Percentiles rank a stretch among this genome's conserved stretches.
Conservation (phyloP, 306 rosid genomes). For the Fragaria ananassa region DNA sequence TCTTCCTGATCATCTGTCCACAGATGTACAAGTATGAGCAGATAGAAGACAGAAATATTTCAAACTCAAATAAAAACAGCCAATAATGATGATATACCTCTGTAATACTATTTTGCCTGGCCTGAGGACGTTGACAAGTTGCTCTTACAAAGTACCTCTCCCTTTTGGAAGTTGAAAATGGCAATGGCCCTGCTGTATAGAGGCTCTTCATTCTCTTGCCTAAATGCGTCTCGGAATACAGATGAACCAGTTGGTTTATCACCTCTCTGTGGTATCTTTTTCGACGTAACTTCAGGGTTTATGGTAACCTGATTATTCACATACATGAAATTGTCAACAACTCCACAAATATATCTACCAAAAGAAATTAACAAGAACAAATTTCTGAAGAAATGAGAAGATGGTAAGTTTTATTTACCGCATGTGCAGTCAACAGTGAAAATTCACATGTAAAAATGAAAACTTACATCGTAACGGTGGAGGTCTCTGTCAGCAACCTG, state of each 20-base stretch:
- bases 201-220: constrained; percentile 49
- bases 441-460: not conserved
- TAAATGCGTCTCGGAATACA: constrained; percentile 19
- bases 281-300: constrained; percentile 43
- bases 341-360: too few relatives aligned
- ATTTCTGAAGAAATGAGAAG: not conserved
- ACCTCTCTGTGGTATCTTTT: constrained; percentile 42
- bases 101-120: constrained; percentile 24
- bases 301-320: constrained; percentile 48
- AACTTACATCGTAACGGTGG: constrained; percentile 56
- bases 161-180: constrained; percentile 34
- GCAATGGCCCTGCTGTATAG: constrained; percentile 48
- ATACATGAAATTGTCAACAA: not conserved
- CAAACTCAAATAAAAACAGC: not conserved
- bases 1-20: not conserved
- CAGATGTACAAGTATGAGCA: not conserved
- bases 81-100: constrained; percentile 20
- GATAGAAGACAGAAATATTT: not conserved
- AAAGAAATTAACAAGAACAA: too few relatives aligned
- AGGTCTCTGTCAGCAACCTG: constrained; percentile 36
- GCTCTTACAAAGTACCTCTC: constrained; percentile 44
- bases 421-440: not conserved
- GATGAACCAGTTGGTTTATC: not conserved
- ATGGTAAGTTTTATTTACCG: not conserved
- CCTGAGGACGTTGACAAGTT: constrained; percentile 61